A percentile compares a stretch with the other conserved stretches of the same genome.
phyloP scores from a whole-genome alignment of 2,329 filamentous ascomycete genomes.

The Xylaria sp. region DNA sequence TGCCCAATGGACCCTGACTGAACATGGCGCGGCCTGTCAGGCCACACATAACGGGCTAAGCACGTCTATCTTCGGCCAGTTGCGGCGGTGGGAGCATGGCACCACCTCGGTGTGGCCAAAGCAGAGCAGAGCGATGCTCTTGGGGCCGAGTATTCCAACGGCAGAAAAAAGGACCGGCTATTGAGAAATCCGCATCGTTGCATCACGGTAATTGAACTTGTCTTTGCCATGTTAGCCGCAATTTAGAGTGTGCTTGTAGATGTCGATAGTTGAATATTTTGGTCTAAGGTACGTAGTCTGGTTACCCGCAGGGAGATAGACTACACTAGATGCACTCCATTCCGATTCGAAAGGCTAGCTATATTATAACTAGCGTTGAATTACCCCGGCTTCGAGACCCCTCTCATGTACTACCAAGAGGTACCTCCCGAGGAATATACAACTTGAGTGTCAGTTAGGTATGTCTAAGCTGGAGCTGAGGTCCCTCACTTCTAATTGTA shows the following conservation, averaged over 20 bases:
- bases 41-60: constrained; percentile 31
- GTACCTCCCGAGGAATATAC: too few relatives aligned
- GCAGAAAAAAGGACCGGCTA: neutral
- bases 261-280: neutral
- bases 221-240: neutral
- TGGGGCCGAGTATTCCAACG: too few relatives aligned
- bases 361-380: neutral
- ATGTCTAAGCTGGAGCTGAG: constrained; percentile 3
- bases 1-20: constrained; percentile 33
- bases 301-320: neutral
- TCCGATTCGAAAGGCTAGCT: neutral
- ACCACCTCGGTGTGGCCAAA: constrained; percentile 21
- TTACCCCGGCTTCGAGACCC: constrained; percentile 9
- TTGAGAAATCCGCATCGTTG: neutral
- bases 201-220: neutral
- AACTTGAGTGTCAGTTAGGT: neutral
- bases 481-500: neutral
- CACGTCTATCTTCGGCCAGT: constrained; percentile 38
- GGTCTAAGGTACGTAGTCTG: neutral
- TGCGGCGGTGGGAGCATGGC: constrained; percentile 30
- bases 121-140: neutral
- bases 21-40: constrained; percentile 27
- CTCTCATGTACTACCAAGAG: neutral
- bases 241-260: neutral
- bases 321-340: neutral